Percentiles rank a stretch among this genome's conserved stretches.
These are phyloP conservation scores for Cyberlindnera americana DNA, from an alignment of 805 yeast species.

Conservation along the genomic window DNA sequence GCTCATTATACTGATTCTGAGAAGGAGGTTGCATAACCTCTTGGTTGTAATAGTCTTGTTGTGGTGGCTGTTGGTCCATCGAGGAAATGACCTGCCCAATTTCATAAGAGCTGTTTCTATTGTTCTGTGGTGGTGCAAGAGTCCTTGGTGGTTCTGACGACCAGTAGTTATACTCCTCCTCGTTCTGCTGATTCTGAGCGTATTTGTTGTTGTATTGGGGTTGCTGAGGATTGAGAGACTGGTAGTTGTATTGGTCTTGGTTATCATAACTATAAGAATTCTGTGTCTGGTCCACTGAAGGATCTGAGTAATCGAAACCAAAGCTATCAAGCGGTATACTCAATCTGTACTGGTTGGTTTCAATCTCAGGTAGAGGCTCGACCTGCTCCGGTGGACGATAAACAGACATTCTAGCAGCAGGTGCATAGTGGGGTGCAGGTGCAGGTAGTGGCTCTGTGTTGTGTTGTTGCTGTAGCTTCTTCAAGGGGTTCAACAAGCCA, in stretches of 20 bases:
- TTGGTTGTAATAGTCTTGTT: conserved; percentile 1
- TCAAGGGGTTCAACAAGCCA: conserved; percentile 8
- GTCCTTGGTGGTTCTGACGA: conserved; percentile 11
- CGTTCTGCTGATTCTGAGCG: conserved; percentile 1
- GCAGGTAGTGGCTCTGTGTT: conserved; percentile 9
- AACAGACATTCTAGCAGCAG: conserved; percentile 5
- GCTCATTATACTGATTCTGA: too few species aligned
- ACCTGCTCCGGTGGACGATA: conserved; percentile 24
- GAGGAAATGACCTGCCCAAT: conserved; percentile 7
- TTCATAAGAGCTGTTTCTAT: conserved; percentile 6
- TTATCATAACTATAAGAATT: conserved; percentile 1
- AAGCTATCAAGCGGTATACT: conserved; percentile 27
- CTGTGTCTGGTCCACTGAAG: not conserved
- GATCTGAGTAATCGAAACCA: conserved; percentile 13
- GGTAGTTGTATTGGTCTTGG: conserved; percentile 9
- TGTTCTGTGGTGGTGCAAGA: conserved; percentile 8
- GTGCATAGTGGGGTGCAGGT: conserved; percentile 7
- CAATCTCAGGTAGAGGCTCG: conserved; percentile 23
- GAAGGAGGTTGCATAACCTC: too few species aligned
- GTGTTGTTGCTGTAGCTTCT: conserved; percentile 5
- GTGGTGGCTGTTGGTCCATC: conserved; percentile 2
- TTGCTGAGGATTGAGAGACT: conserved; percentile 16
- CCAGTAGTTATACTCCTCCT: conserved; percentile 18
- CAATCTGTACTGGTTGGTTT: conserved; percentile 25
- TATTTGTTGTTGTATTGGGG: conserved; percentile 1